Evolutionary conservation across 768 basidiomycete genomes (phyloP), one percentile per base, ranked within the genome.

Genomic region (Rhodotorula babjevae): DNA sequence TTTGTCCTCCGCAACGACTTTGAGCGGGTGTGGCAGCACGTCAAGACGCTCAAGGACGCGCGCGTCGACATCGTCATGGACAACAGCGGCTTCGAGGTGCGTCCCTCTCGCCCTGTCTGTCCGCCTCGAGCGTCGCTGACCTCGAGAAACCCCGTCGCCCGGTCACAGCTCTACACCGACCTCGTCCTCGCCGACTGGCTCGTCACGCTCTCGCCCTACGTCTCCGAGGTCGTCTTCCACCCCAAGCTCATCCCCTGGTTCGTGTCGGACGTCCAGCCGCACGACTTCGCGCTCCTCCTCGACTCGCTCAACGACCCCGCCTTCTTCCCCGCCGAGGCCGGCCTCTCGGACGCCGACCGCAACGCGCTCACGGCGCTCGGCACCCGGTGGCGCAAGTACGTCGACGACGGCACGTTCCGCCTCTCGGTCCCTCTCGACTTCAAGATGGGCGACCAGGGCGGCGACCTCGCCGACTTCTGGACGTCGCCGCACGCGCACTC

Each of bases 231-330:
- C 40, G 87, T 92, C 67, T 96, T 97, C 82, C 95, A 99, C 82
- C 91, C 93, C 0, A 97, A 99, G 80, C 83, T 90, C 16, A 90
- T 97, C 63, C 94, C 94, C 0, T 99, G 95, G 93, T 99, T 98
- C 79, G 94, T 97, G 59, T 93, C 91, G 2, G 76, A 77, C 59
- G 78, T 78, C 15, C 90, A 91, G 9, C 93, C 95, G 2, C 82
- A 84, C 36, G 95, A 99, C 80, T 96, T 96, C 80, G 76, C 79
- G 36, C 80, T 83, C 61, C 85, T 87, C 0, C 84, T 94, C 57
- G 84, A 87, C 57, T 79, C 81, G 27, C 79, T 84, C 23, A 61
- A 78, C 44, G 77, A 80, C 57, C 83, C 86, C 4, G 44, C 80
- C 3, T 82, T 86, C 18, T 93, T 94, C 83, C 87, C 89, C 78